Base-by-base conservation (phyloP, 2,329 filamentous ascomycete species). In the Daldinia sp. region DNA sequence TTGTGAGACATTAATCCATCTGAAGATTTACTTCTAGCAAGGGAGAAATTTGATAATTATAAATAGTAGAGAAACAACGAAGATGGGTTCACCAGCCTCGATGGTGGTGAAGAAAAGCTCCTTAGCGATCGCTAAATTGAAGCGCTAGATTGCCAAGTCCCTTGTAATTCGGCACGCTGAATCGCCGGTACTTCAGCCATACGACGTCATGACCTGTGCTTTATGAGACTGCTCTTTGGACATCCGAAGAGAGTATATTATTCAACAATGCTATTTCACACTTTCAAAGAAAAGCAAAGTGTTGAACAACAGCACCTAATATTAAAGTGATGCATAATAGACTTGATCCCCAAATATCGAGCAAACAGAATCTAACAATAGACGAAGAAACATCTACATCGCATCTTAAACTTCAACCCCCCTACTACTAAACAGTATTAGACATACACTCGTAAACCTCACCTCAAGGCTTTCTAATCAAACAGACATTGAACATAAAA, bases 161-260 rank as follows among this genome's bases (percentile, higher is more conserved):
- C 35, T 28, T 41, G 20, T 13, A 12, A 6, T 18, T 20, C 20
- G 20, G 53, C 15, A 23, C 13, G 13, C 35, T 12, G 20, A 39
- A 56, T 7, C 6, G 6, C 37, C 13, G 20, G 37, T 35, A n/a
- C 30, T 51, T 51, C 54, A 69, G 59, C 66, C 62, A 59, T 63
- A 60, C 61, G 53, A 65, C 66, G 58, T 63, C 48, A 67, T 39
- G 18, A 56, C 44, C 20, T 37, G 1, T 54, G 12, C 30, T 54
- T 20, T 54, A 10, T 18, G 9, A 7, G n/a, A 51, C 15, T n/a
- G 3, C 4, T 44, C 5, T 20, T 9, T 9, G 6, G n/a, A 39
- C 9, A 44, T 10, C n/a, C 10, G 6, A 18, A 20, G 41, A 20
- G 5, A 44, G 20, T 2, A 44, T 23, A 23, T 23, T 23, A 44